Conservation (phyloP, 192 early-diverging fungal species). For the Umbelopsis vinacea region DNA sequence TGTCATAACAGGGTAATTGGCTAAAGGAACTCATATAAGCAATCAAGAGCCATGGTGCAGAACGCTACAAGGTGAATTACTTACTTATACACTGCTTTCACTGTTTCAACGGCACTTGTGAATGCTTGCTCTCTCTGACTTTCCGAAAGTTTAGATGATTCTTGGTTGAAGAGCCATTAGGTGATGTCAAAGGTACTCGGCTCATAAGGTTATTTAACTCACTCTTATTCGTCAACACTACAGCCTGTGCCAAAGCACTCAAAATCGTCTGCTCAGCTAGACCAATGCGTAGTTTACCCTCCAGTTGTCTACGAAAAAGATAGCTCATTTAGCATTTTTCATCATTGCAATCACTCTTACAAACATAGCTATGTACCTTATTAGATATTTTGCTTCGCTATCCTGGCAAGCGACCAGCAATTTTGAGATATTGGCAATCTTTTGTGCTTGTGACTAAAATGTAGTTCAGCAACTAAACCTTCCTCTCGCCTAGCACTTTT, state of each 20-base stretch:
- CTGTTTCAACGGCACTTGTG: slow-evolving; percentile 49
- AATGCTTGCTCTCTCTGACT: slow-evolving; percentile 52
- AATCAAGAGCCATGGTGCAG: neutral
- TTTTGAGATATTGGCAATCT: slow-evolving; percentile 75
- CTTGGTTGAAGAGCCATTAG: slow-evolving; percentile 4
- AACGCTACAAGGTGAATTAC: neutral
- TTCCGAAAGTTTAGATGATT: slow-evolving; percentile 41
- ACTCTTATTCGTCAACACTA: slow-evolving; percentile 64
- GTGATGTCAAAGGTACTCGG: neutral
- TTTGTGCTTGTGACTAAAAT: slow-evolving; percentile 73
- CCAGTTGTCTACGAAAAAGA: slow-evolving; percentile 63
- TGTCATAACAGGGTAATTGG: slow-evolving; percentile 92
- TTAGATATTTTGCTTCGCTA: slow-evolving; percentile 87
- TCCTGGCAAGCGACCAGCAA: slow-evolving; percentile 76
- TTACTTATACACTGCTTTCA: slow-evolving; percentile 75
- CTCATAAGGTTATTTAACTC: neutral
- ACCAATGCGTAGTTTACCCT: slow-evolving; percentile 96
- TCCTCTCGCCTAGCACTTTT: neutral
- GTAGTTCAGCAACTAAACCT: neutral
- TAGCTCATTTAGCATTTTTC: neutral
- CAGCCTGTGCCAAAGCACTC: slow-evolving; percentile 84
- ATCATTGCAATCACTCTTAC: neutral
- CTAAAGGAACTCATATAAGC: slow-evolving; percentile 45
- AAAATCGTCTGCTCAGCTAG: slow-evolving; percentile 94
- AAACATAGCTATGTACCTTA: slow-evolving; percentile 52